phyloP scores from a whole-genome alignment of 192 early-diverging fungal genomes.

The Podila epicladia region DNA sequence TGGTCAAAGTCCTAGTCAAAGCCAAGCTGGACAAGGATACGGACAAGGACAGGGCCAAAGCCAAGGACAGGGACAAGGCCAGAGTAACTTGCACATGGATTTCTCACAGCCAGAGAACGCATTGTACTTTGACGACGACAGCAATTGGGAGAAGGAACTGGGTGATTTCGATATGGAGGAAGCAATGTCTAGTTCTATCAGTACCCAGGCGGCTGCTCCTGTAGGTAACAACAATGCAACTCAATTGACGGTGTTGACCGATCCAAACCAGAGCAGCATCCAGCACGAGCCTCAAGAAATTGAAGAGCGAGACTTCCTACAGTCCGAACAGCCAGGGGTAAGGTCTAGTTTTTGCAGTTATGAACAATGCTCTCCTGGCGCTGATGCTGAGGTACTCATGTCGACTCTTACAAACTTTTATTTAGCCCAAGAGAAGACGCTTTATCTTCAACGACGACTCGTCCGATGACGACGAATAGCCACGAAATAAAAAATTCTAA shows the following conservation, averaged over 20 bases:
- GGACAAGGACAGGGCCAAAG: not conserved
- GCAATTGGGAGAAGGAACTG: constrained; percentile 20
- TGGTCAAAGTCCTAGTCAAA: not conserved
- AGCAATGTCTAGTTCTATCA: not conserved
- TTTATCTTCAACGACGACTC: constrained; percentile 26
- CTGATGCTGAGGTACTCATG: not conserved
- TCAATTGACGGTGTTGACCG: not conserved
- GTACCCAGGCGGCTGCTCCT: not conserved
- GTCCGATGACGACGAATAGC: not conserved
- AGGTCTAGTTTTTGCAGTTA: not conserved
- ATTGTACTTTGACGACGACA: constrained; percentile 28
- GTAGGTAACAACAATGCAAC: not conserved
- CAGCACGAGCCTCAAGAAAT: constrained; percentile 11
- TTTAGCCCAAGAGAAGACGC: constrained; percentile 9
- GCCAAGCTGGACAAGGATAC: not conserved
- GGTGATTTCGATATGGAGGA: constrained; percentile 45
- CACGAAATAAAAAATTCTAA: not conserved
- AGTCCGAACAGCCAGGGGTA: not conserved
- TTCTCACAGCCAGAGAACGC: constrained; percentile 40
- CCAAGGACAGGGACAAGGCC: too few relatives aligned
- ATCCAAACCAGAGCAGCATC: not conserved
- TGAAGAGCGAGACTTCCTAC: constrained; percentile 12
- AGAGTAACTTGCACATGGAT: not conserved
- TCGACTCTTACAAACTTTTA: not conserved
- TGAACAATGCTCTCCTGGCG: not conserved